Base-by-base conservation (phyloP, 192 early-diverging fungal species). In the Backusella sp. region DNA sequence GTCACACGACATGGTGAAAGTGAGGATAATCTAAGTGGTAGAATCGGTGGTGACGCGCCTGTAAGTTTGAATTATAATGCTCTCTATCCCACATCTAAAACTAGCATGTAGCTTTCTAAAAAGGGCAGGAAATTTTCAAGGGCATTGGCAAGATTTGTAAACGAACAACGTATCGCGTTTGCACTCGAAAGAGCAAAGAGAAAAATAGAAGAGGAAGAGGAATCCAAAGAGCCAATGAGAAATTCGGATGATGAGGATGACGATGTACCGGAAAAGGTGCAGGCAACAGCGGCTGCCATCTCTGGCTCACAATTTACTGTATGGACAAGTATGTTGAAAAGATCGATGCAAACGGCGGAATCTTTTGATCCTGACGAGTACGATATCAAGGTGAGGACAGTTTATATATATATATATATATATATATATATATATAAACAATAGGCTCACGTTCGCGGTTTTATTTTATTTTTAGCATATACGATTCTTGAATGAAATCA, bases 1-100 rank as follows among this genome's bases (percentile, higher is more conserved):
- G 82, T 99, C 46, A 96, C 95, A 34, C 87, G 97, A 34, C 97
- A 99, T 83, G 97, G 97, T 44, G 95, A 99, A 83, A 91, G 89
- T 87, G 84, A 85, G 28, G 97, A 96, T 86, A 99, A 99, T 78
- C 73, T 89, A 6, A 71, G 81, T 0, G 94, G 92, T 37, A 90
- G 92, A 72, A 95, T 99, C 73, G 98, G 98, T 23, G 76, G 78
- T 30, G 85, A 80, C 70, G 73, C 80, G 28, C 53, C 77, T 21
- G 44, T 46, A 72, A 41, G 6, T 34, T n/a, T n/a, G n/a, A n/a
- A n/a, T n/a, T n/a, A n/a, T n/a, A n/a, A n/a, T n/a, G n/a, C n/a
- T n/a, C n/a, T n/a, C n/a, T n/a, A n/a, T n/a, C n/a, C n/a, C n/a
- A n/a, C n/a, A n/a, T n/a, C n/a, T n/a, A n/a, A n/a, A n/a, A n/a